Percentiles rank a stretch among this genome's conserved stretches.
Evolutionary conservation across 495 filamentous ascomycete species (phyloP).

Genomic region (Podospora pseudoanserina): DNA sequence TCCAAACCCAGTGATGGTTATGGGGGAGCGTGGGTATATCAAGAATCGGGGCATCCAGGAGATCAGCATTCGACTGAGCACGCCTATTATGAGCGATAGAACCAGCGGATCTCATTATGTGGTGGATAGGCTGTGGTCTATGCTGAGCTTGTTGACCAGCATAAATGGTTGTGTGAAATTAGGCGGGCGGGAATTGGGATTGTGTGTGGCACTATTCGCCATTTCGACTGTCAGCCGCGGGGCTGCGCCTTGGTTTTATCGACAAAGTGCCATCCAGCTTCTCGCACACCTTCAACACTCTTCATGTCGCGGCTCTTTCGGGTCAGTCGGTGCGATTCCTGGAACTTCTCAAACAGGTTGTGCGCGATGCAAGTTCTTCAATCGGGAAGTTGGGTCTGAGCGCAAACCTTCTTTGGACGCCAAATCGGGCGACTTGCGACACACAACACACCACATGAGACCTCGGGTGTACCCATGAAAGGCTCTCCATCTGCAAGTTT

Average conservation of each 20-base stretch:
- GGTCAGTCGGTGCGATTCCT: conserved; percentile 19
- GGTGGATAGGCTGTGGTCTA: neutral
- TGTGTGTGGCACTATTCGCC: neutral
- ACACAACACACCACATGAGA: conserved; percentile 22
- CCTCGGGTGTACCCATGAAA: conserved; percentile 16
- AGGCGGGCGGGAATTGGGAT: neutral
- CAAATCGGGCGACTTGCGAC: conserved; percentile 34
- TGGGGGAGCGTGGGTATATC: conserved; percentile 36
- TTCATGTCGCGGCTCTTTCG: neutral
- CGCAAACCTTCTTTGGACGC: conserved; percentile 23
- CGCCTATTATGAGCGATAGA: conserved; percentile 33
- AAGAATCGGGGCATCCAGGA: conserved; percentile 32
- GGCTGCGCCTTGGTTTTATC: neutral
- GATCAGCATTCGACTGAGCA: conserved; percentile 33
- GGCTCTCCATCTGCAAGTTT: neutral
- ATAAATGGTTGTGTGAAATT: neutral
- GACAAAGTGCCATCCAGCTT: neutral
- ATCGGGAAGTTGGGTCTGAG: conserved; percentile 31
- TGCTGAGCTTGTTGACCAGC: neutral
- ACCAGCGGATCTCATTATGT: neutral
- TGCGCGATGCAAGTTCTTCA: conserved; percentile 23
- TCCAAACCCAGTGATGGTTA: conserved; percentile 37
- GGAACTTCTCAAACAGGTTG: conserved; percentile 15
- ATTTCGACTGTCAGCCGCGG: neutral
- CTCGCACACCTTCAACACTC: neutral